Conservation (phyloP, 1,139 yeast genomes). For the Blastobotrys arbuscula region DNA sequence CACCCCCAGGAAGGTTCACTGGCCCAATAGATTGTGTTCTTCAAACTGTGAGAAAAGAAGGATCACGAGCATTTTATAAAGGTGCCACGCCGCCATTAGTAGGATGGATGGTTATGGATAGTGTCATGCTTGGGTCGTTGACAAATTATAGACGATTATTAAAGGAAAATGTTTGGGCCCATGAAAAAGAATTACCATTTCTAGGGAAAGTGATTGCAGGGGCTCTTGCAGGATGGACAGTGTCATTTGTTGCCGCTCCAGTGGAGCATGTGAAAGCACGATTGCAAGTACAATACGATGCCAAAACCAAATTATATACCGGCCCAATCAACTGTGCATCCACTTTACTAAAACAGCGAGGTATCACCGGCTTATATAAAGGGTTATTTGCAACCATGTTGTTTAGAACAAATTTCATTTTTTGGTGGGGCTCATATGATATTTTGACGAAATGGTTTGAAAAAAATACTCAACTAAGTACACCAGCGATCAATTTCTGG, state of each 20-base stretch:
- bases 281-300: slow-evolving; percentile 84
- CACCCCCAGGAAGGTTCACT: slow-evolving; percentile 60
- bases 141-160: slow-evolving; percentile 68
- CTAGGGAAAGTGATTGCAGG: slow-evolving; percentile 76
- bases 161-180: slow-evolving; percentile 56
- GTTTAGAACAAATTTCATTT: slow-evolving; percentile 78
- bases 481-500: slow-evolving; percentile 76
- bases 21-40: slow-evolving; percentile 80
- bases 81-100: slow-evolving; percentile 90
- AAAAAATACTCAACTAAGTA: slow-evolving; percentile 38
- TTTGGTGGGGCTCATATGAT: slow-evolving; percentile 95
- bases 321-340: slow-evolving; percentile 74
- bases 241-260: slow-evolving; percentile 90
- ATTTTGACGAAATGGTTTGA: slow-evolving; percentile 65
- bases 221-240: slow-evolving; percentile 77
- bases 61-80: slow-evolving; percentile 69
- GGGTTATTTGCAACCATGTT: slow-evolving; percentile 84
- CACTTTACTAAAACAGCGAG: slow-evolving; percentile 47
- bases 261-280: slow-evolving; percentile 86
- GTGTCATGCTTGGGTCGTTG: slow-evolving; percentile 76
- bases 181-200: slow-evolving; percentile 57
- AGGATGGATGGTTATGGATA: slow-evolving; percentile 91
- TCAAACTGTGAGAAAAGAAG: slow-evolving; percentile 69
- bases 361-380: slow-evolving; percentile 67
- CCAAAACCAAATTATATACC: slow-evolving; percentile 55